These are phyloP conservation scores for Acanthamoeba polyphaga DNA, from an alignment of 208 protist genomes.

Conservation along the genomic window DNA sequence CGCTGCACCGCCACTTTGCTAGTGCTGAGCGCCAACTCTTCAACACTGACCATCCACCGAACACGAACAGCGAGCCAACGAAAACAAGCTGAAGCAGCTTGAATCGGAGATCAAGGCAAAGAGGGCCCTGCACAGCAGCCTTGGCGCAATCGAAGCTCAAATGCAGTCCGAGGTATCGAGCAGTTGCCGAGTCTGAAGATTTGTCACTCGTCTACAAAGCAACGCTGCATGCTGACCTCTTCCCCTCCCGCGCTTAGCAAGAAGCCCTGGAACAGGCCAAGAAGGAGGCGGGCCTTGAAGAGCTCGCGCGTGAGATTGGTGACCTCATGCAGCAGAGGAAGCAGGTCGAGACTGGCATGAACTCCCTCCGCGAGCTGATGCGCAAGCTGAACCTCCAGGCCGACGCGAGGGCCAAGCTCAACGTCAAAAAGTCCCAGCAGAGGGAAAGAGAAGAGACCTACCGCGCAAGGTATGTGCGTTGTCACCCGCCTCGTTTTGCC, in stretches of 20 bases:
- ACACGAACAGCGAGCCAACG: background rate
- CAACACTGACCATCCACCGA: too few relatives aligned
- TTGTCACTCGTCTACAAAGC: background rate
- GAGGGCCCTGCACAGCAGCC: background rate
- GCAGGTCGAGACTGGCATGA: background rate
- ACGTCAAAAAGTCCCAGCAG: conserved; percentile 56
- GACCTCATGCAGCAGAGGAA: conserved; percentile 29
- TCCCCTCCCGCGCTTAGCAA: background rate
- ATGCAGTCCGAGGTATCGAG: background rate
- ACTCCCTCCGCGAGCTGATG: background rate
- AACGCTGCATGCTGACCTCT: background rate
- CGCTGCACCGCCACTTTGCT: background rate
- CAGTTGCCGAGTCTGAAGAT: too few relatives aligned
- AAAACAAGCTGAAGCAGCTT: background rate
- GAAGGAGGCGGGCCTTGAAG: background rate
- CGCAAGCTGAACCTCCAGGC: conserved; percentile 64
- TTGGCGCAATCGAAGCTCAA: conserved; percentile 10
- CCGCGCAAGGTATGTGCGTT: background rate
- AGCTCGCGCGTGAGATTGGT: conserved; percentile 37
- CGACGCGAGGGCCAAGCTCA: background rate
- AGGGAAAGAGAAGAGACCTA: conserved; percentile 37
- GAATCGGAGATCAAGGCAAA: conserved; percentile 4
- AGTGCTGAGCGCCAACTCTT: background rate
- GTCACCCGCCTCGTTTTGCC: background rate
- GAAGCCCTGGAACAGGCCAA: conserved; percentile 19